phyloP scores from a whole-genome alignment of 2,329 filamentous ascomycete species.

The Seiridium unicorne region DNA sequence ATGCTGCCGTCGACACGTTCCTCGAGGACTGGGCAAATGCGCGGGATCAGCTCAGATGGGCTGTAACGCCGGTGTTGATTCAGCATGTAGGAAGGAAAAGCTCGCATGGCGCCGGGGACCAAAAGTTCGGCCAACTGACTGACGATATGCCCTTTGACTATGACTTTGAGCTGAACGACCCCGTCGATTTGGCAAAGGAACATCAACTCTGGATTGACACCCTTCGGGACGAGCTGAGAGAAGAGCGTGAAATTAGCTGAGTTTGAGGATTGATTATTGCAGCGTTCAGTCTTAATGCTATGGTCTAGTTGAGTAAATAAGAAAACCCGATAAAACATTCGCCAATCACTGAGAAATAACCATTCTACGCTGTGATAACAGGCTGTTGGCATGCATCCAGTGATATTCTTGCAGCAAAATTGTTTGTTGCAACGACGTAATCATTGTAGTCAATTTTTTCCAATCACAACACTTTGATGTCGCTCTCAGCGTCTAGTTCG shows the following conservation, averaged over 20 bases:
- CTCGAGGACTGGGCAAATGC: slow-evolving; percentile 21
- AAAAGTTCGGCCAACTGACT: not conserved
- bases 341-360: too few species aligned
- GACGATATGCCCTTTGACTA: slow-evolving; percentile 17
- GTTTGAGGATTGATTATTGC: too few species aligned
- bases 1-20: slow-evolving; percentile 22
- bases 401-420: too few species aligned
- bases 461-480: too few species aligned
- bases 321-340: too few species aligned
- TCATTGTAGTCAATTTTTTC: too few species aligned
- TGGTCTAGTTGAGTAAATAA: too few species aligned
- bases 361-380: too few species aligned
- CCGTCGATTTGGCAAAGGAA: slow-evolving; percentile 18
- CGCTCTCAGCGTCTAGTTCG: too few species aligned
- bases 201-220: slow-evolving; percentile 5
- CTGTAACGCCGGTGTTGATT: slow-evolving; percentile 24
- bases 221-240: not conserved
- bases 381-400: too few species aligned
- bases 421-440: too few species aligned
- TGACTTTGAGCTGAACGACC: slow-evolving; percentile 21
- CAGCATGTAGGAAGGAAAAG: slow-evolving; percentile 26
- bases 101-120: slow-evolving; percentile 15
- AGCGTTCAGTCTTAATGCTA: too few species aligned
- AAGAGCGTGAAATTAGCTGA: not conserved
- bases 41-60: slow-evolving; percentile 18